Evolutionary conservation across 2,329 filamentous ascomycete species (phyloP), one percentile per base, ranked within the genome.

Genomic region (Colletotrichum lentis): DNA sequence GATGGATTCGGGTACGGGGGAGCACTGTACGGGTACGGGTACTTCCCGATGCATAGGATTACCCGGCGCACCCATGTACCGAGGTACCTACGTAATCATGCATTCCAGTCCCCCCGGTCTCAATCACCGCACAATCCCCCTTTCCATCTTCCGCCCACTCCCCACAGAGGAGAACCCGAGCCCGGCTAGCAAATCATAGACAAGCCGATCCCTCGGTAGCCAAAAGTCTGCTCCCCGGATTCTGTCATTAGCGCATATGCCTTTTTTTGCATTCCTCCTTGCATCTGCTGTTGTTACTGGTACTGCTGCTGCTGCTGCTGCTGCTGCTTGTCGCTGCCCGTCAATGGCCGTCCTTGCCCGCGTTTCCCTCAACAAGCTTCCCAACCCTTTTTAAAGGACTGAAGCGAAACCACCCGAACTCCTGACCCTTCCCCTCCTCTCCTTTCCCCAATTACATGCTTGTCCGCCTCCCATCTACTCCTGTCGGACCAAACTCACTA

Each of bases 171-270:
- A 54, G 50, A 39, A 54, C 11, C 50, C 31, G 37, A 56, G 44
- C 47, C 58, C 52, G 58, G 53, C 39, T 54, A 70, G 64, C 67
- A 64, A 70, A 68, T 70, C 67, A 70, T 50, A 68, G 54, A 37
- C 60, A 44, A 64, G 67, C 58, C 53, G 64, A 50, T 60, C 60
- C 58, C 62, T 64, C 35, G 52, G 61, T 22, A 57, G 41, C 47
- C 60, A 64, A 53, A 58, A 54, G 39, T 58, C 59, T 55, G 52
- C 54, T 66, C 67, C 65, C 67, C 67, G 63, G 64, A 62, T 67
- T 69, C 67, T 69, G 67, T 57, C 67, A 68, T 68, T 68, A 66
- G 66, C 66, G 66, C 62, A 56, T 56, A 54, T 60, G 55, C 62
- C 41, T 24, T 50, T 24, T 50, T 52, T 53, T 60, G 59, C 66